Evolutionary conservation across 1,284 basidiomycete species (phyloP), one percentile per base, ranked within the genome.

Genomic region (Ustilago shanxiensis): DNA sequence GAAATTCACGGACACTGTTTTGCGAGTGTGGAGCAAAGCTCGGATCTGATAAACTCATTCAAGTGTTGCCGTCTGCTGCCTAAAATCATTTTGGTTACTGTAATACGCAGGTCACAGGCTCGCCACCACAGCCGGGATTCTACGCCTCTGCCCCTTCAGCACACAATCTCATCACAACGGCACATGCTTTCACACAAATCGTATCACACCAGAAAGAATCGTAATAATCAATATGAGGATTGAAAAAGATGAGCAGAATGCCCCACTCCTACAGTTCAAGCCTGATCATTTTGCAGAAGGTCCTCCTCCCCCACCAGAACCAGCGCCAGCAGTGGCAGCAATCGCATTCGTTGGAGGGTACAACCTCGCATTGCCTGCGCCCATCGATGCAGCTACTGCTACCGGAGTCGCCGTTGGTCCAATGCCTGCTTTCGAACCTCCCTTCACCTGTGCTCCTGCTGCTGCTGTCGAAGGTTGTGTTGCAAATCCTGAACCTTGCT

Each of bases 331-430:
- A 20, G 20, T 18, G 49, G 44, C 45, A 22, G 24, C 45, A 9
- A 37, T 14, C 53, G 63, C 52, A 16, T n/a, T 22, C 2, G 50
- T 41, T 1, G 68, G 58, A 18, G 67, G 73, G 45, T 76, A 71
- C 31, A 76, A 44, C 8, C 63, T 58, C 8, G 64, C 44, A 22
- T 76, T 71, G 1, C 50, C 61, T 20, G 56, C 68, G 2, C 73
- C 73, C 7, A 56, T 44, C 2, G 68, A 60, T 2, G 68, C 65
- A 1, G 68, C 68, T 4, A 60, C 51, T 16, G 73, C 56, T 18
- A 76, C 68, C 0, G 73, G 73, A 7, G 68, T 76, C 13, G 73
- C 67, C 37, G 67, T 51, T 26, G 60, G 60, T 7, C 60, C 44
- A 22, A 39, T 37, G 1, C 35, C 35, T 13, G 22, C n/a, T n/a